Conservation (phyloP, 2,329 filamentous ascomycete genomes). For the Helicocarpus griseus region DNA sequence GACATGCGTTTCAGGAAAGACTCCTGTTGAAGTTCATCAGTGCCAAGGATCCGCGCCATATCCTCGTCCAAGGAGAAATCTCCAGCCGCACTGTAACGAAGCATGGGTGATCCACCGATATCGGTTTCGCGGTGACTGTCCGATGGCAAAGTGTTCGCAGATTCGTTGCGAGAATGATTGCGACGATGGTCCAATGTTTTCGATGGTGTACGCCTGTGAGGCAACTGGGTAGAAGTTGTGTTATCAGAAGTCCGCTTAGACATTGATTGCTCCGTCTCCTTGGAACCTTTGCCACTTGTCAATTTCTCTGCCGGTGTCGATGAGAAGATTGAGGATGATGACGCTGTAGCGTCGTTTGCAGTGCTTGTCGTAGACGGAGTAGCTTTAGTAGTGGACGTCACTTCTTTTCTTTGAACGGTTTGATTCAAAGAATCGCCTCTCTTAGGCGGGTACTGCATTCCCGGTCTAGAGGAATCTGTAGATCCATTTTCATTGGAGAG, state of each 20-base stretch:
- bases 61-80: constrained; percentile 95
- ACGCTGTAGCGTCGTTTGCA: constrained; percentile 11
- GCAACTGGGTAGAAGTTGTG: constrained; percentile 7
- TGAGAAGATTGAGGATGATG: constrained; percentile 9
- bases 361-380: not conserved
- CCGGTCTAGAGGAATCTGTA: constrained; percentile 28
- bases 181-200: constrained; percentile 13
- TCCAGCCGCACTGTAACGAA: constrained; percentile 65
- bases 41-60: constrained; percentile 76
- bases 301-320: not conserved
- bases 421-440: constrained; percentile 53
- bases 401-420: constrained; percentile 56
- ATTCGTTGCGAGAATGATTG: constrained; percentile 36
- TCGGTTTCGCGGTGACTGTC: constrained; percentile 27
- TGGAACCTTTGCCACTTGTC: not conserved
- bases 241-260: constrained; percentile 6
- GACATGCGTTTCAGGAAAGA: constrained; percentile 83
- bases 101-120: constrained; percentile 54
- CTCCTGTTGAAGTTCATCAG: constrained; percentile 51
- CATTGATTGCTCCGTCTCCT: not conserved
- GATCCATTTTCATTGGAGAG: constrained; percentile 1
- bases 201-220: constrained; percentile 7
- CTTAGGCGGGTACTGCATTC: constrained; percentile 37
- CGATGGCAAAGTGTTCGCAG: constrained; percentile 34
- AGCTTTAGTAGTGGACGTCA: constrained; percentile 25